A percentile compares a stretch with the other conserved stretches of the same genome.
Evolutionary conservation across 2,329 filamentous ascomycete genomes (phyloP).

Genomic region (Fusarium succisae): DNA sequence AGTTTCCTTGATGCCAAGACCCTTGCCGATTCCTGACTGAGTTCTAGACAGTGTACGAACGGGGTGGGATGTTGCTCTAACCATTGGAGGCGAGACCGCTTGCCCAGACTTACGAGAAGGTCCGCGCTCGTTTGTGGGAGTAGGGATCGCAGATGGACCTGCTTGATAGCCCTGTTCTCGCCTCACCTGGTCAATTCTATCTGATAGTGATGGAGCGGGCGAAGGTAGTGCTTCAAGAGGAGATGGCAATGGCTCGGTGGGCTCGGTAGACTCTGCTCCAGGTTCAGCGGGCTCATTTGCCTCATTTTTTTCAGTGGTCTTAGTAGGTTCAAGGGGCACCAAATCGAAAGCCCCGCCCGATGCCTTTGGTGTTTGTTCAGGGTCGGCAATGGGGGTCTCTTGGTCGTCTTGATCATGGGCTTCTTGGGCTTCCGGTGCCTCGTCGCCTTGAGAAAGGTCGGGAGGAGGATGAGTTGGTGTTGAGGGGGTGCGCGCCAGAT

Average conservation of each 20-base stretch:
- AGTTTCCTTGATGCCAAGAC: constrained; percentile 48
- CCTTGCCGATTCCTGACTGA: constrained; percentile 57
- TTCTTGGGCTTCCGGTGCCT: background rate
- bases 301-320: background rate
- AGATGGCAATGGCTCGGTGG: constrained; percentile 16
- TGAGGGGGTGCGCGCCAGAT: constrained; percentile 55
- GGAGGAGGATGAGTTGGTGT: constrained; percentile 33
- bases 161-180: constrained; percentile 54
- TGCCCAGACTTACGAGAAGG: constrained; percentile 57
- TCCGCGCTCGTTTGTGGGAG: constrained; percentile 47
- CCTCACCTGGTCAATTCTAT: constrained; percentile 62
- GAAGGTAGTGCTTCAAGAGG: constrained; percentile 25
- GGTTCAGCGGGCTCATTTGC: background rate
- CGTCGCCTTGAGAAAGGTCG: constrained; percentile 14
- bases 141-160: constrained; percentile 44
- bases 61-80: constrained; percentile 64
- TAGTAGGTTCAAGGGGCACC: background rate
- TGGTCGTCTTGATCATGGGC: background rate
- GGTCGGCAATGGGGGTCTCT: constrained; percentile 22
- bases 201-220: constrained; percentile 47
- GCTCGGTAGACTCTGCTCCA: constrained; percentile 1
- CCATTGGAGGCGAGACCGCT: constrained; percentile 61
- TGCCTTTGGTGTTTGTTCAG: constrained; percentile 37
- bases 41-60: constrained; percentile 56
- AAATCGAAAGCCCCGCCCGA: constrained; percentile 26